Conservation (phyloP, 306 rosid genomes). For the Hippophae tibetana region DNA sequence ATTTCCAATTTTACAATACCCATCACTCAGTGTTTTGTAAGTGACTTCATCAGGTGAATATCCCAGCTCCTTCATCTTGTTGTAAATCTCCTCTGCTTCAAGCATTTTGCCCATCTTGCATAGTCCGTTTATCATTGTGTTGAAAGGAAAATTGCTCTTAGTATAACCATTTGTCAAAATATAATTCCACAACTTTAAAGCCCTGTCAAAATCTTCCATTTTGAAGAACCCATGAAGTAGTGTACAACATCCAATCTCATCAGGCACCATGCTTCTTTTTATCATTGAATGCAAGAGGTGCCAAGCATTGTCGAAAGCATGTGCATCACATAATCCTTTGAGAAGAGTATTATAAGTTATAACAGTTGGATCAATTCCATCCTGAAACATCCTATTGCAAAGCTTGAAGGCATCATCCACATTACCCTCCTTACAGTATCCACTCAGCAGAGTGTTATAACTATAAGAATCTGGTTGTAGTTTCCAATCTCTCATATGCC, state of each 20-base stretch:
- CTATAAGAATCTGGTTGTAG: constrained; percentile 42
- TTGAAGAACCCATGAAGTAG: constrained; percentile 61
- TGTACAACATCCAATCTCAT: constrained; percentile 66
- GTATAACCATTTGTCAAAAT: constrained; percentile 47
- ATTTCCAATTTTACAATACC: constrained; percentile 56
- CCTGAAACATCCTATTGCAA: constrained; percentile 50
- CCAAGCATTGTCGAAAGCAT: constrained; percentile 43
- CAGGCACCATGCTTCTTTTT: constrained; percentile 46
- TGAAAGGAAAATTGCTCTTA: constrained; percentile 46
- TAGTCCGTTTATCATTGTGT: constrained; percentile 64
- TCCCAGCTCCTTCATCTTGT: constrained; percentile 68
- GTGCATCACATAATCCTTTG: constrained; percentile 46
- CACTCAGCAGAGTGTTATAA: constrained; percentile 37
- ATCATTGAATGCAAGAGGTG: constrained; percentile 53
- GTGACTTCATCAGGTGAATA: constrained; percentile 63
- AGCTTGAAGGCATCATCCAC: constrained; percentile 33
- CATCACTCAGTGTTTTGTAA: constrained; percentile 58
- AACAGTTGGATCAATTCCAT: constrained; percentile 45
- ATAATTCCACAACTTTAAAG: constrained; percentile 54
- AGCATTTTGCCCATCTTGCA: constrained; percentile 68
- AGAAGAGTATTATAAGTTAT: constrained; percentile 66
- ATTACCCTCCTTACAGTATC: constrained; percentile 27
- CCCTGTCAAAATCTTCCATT: constrained; percentile 48
- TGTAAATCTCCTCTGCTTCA: constrained; percentile 53
- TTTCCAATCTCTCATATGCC: constrained; percentile 41